Evolutionary conservation across 164 flowering plant genomes (phyloP).

Genomic region (Vitis amurensis): DNA sequence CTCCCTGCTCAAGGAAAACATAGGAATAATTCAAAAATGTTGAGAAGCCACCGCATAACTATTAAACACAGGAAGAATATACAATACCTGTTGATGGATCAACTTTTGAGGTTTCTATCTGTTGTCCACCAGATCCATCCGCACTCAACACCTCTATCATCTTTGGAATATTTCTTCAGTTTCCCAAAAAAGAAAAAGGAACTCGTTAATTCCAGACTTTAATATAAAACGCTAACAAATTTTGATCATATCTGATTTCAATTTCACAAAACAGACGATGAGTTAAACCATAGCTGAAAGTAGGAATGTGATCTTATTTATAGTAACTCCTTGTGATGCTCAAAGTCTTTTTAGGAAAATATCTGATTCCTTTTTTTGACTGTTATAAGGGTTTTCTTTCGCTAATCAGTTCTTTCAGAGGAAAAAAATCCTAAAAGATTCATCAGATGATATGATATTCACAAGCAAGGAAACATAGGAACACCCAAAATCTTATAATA

Average conservation of each 20-base stretch:
- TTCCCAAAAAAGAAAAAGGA: background rate
- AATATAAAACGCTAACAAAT: background rate
- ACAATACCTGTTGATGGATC: constrained; percentile 65
- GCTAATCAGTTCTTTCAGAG: background rate
- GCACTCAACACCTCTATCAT: constrained; percentile 77
- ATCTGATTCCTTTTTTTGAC: no score
- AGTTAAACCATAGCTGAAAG: background rate
- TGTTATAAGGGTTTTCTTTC: no score
- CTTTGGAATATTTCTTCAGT: constrained; percentile 68
- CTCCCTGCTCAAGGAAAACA: constrained; percentile 47
- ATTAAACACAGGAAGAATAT: background rate
- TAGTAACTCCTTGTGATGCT: background rate
- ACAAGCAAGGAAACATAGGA: background rate
- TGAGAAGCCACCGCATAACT: background rate
- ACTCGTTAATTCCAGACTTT: background rate
- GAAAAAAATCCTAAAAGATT: background rate
- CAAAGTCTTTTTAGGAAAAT: no score
- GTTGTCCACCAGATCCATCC: constrained; percentile 77
- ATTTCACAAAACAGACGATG: background rate
- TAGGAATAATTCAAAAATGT: background rate
- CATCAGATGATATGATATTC: background rate
- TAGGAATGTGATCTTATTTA: background rate
- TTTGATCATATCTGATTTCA: background rate
- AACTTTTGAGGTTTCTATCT: constrained; percentile 57
- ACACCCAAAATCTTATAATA: background rate